phyloP scores from a whole-genome alignment of 164 flowering plant species.

The Aristolochia contorta region DNA sequence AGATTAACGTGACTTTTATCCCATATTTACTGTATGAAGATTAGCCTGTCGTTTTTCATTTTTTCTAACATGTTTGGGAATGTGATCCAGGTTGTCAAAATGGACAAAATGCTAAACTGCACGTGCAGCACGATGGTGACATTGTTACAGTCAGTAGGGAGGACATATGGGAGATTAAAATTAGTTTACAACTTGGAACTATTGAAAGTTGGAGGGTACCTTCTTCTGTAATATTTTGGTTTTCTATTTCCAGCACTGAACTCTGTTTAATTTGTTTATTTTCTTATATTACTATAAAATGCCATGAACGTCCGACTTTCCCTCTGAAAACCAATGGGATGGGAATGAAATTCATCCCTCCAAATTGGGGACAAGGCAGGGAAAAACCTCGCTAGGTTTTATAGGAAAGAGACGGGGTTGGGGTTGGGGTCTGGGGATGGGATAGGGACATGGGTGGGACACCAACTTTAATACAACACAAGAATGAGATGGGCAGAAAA shows the following conservation, averaged over 20 bases:
- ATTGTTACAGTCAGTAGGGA: constrained; percentile 36
- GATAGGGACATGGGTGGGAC: too few species aligned
- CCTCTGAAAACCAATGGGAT: too few species aligned
- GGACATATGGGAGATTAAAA: constrained; percentile 49
- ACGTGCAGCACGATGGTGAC: constrained; percentile 37
- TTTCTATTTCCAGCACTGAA: background rate
- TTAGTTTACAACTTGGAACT: constrained; percentile 52
- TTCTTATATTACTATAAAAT: background rate
- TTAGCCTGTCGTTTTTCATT: background rate
- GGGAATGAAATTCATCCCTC: too few species aligned
- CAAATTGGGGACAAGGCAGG: too few species aligned
- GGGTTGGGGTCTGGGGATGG: too few species aligned
- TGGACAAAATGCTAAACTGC: constrained; percentile 20
- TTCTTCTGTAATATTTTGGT: background rate
- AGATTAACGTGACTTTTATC: background rate
- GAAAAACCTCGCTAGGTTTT: too few species aligned
- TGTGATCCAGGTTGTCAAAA: constrained; percentile 43
- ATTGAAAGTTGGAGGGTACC: constrained; percentile 93
- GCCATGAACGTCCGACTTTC: background rate
- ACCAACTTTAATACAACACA: too few species aligned
- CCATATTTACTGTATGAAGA: background rate
- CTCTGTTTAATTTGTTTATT: background rate
- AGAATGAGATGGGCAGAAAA: too few species aligned
- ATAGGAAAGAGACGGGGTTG: too few species aligned
- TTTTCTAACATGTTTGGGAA: background rate